phyloP scores from a whole-genome alignment of 2,329 filamentous ascomycete species.

The Macrophomina pseudophaseolina region DNA sequence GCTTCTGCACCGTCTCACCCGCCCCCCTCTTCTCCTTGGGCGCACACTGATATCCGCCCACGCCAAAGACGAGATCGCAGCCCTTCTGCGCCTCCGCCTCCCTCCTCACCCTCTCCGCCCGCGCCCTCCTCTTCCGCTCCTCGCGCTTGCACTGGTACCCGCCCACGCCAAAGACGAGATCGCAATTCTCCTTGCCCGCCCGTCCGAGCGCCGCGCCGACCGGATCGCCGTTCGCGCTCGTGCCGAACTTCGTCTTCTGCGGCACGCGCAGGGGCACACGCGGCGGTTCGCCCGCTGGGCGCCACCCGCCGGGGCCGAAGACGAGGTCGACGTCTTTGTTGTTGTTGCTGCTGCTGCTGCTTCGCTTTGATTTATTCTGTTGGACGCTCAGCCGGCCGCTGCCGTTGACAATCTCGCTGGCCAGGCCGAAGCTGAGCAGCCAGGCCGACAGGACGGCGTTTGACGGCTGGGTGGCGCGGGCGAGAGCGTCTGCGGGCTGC shows the following conservation, averaged over 20 bases:
- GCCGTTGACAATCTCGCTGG: neutral
- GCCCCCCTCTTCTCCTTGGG: neutral
- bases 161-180: neutral
- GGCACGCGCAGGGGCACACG: neutral
- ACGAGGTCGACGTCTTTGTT: neutral
- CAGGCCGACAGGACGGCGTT: neutral
- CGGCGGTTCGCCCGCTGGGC: neutral
- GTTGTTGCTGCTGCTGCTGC: too few relatives aligned
- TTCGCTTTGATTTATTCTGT: too few relatives aligned
- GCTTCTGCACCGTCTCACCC: neutral
- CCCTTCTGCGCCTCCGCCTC: neutral
- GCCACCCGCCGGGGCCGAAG: neutral
- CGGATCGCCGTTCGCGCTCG: neutral
- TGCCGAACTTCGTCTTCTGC: neutral
- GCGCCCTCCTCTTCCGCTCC: neutral
- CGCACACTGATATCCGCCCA: neutral
- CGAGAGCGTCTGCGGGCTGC: neutral
- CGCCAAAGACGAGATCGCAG: neutral
- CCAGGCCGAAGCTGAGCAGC: conserved; percentile 4
- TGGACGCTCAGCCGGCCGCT: too few relatives aligned
- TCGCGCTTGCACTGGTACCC: neutral
- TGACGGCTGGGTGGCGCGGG: neutral
- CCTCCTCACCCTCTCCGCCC: neutral
- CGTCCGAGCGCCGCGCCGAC: neutral
- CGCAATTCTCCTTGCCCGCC: neutral